A percentile compares a stretch with the other conserved stretches of the same genome.
Conservation (phyloP, 495 filamentous ascomycete genomes). For the Tricharina praecox region DNA sequence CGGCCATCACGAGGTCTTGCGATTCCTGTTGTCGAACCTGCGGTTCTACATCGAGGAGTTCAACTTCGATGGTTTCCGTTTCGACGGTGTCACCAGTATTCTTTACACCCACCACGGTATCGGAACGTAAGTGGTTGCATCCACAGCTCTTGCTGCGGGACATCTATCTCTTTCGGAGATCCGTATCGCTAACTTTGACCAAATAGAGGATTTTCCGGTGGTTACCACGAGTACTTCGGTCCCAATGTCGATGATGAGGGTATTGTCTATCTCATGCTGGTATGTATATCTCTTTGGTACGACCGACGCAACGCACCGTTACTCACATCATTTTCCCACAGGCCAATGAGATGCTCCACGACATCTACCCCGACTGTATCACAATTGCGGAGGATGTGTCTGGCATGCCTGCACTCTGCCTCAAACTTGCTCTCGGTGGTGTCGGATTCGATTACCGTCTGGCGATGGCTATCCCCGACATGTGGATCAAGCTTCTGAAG, state of each 20-base stretch:
- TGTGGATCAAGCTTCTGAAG: conserved; percentile 98
- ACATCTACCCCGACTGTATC: conserved; percentile 66
- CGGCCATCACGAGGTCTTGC: conserved; percentile 78
- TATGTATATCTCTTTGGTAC: no score
- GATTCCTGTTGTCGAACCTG: conserved; percentile 87
- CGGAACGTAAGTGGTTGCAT: conserved; percentile 58
- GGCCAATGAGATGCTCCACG: conserved; percentile 90
- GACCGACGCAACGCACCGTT: no score
- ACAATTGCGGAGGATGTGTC: conserved; percentile 96
- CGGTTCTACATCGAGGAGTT: conserved; percentile 99
- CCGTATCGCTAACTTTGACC: conserved; percentile 5
- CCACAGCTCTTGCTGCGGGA: no score
- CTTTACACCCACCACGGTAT: conserved; percentile 92
- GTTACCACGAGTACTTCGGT: conserved; percentile 97
- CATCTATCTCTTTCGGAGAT: neutral
- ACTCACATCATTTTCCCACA: no score
- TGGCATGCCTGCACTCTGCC: conserved; percentile 88
- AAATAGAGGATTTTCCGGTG: conserved; percentile 79
- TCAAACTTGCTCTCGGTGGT: conserved; percentile 69
- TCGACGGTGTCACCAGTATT: conserved; percentile 97
- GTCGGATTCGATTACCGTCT: conserved; percentile 95
- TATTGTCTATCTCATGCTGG: conserved; percentile 81
- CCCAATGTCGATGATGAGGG: conserved; percentile 84
- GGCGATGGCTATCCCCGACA: conserved; percentile 93
- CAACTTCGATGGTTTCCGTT: conserved; percentile 87